Evolutionary conservation across 805 yeast species (phyloP).

Genomic region (Nakazawaea anatomiae): DNA sequence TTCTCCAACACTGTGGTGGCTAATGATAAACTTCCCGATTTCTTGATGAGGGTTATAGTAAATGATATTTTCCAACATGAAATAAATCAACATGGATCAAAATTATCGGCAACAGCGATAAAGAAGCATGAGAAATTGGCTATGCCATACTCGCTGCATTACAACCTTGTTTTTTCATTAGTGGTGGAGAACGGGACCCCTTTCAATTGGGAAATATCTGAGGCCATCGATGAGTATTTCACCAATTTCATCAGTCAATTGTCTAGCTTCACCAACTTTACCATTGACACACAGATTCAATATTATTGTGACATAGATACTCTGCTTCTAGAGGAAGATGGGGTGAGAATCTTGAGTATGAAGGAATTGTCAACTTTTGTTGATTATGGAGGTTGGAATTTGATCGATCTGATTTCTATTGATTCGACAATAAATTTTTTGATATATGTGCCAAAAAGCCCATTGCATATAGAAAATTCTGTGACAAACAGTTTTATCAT

Average conservation of each 20-base stretch:
- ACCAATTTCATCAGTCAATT: conserved; percentile 50
- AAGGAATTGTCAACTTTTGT: conserved; percentile 67
- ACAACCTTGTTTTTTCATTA: conserved; percentile 72
- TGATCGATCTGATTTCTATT: conserved; percentile 38
- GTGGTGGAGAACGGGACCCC: conserved; percentile 65
- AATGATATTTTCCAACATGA: conserved; percentile 36
- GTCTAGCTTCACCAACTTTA: conserved; percentile 56
- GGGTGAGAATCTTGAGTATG: conserved; percentile 32
- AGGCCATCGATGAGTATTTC: conserved; percentile 43
- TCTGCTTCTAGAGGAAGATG: conserved; percentile 22
- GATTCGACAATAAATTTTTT: conserved; percentile 69
- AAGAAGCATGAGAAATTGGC: conserved; percentile 24
- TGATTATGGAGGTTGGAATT: conserved; percentile 82
- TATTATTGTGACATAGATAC: conserved; percentile 51
- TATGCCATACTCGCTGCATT: conserved; percentile 56
- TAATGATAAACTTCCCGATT: conserved; percentile 26
- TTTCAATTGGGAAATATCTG: conserved; percentile 68
- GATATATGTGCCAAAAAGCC: conserved; percentile 57
- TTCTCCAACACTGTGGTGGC: conserved; percentile 22
- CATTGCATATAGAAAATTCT: conserved; percentile 40
- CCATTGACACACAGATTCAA: conserved; percentile 74
- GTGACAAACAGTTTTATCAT: conserved; percentile 58
- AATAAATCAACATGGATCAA: conserved; percentile 22
- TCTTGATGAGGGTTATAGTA: conserved; percentile 29
- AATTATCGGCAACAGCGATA: conserved; percentile 6